Percentiles rank a stretch among this genome's conserved stretches.
phyloP scores from a whole-genome alignment of 441 rosid genomes.

The Erodium texanum region DNA sequence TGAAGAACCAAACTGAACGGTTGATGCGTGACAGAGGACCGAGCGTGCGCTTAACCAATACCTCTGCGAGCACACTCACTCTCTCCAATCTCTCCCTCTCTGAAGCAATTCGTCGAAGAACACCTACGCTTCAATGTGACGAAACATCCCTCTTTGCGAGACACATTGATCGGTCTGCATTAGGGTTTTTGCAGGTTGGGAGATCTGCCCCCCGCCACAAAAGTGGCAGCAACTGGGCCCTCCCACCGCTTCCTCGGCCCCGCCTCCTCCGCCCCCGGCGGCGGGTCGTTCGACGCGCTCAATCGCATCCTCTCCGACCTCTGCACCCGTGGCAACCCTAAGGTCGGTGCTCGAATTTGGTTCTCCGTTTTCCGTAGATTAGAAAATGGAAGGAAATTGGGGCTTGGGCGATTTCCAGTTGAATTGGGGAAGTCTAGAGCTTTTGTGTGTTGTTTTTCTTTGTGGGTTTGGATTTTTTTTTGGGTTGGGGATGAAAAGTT shows the following conservation, averaged over 20 bases:
- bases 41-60: too few species aligned
- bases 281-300: constrained; percentile 64
- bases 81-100: not conserved
- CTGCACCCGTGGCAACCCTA: constrained; percentile 71
- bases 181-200: constrained; percentile 28
- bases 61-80: too few species aligned
- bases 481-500: not conserved
- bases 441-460: not conserved
- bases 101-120: constrained; percentile 5
- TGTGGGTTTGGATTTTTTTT: not conserved
- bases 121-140: not conserved
- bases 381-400: too few species aligned
- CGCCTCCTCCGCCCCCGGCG: constrained; percentile 41
- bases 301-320: constrained; percentile 82
- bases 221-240: constrained; percentile 59
- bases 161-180: not conserved
- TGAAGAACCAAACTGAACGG: too few species aligned
- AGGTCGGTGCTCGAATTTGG: constrained; percentile 32
- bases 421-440: not conserved
- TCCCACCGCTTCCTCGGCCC: constrained; percentile 54
- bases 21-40: not conserved
- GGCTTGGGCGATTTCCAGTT: not conserved
- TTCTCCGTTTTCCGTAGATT: not conserved
- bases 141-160: not conserved
- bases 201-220: constrained; percentile 2